Conservation (phyloP, 2,329 filamentous ascomycete species). For the Pseudohalonectria lignicola region DNA sequence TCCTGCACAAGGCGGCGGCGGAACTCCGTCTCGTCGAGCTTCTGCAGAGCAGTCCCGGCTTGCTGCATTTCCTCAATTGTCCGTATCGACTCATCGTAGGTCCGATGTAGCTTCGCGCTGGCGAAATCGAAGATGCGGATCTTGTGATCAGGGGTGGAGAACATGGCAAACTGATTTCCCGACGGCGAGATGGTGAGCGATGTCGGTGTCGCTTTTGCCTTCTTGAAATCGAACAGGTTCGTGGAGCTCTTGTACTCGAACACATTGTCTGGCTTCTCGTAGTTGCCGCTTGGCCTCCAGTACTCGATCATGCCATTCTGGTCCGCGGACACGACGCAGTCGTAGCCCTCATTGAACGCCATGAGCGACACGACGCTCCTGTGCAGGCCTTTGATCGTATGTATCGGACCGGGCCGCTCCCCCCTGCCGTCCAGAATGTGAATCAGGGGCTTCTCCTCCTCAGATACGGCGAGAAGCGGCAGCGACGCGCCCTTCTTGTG, state of each 20-base stretch:
- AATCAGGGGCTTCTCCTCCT: slow-evolving; percentile 61
- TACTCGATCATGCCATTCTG: slow-evolving; percentile 93
- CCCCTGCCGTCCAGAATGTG: slow-evolving; percentile 84
- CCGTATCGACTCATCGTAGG: slow-evolving; percentile 87
- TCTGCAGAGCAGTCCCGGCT: slow-evolving; percentile 70
- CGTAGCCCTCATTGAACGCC: slow-evolving; percentile 77
- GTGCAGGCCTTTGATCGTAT: slow-evolving; percentile 72
- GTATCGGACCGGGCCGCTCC: slow-evolving; percentile 63
- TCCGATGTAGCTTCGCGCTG: slow-evolving; percentile 76
- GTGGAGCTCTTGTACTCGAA: slow-evolving; percentile 92
- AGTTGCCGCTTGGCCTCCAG: slow-evolving; percentile 71
- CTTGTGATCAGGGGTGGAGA: slow-evolving; percentile 89
- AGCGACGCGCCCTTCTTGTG: slow-evolving; percentile 80
- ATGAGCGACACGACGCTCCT: slow-evolving; percentile 72
- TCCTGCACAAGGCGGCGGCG: slow-evolving; percentile 79
- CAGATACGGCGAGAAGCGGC: slow-evolving; percentile 74
- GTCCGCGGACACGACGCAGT: slow-evolving; percentile 87
- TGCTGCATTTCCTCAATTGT: slow-evolving; percentile 93
- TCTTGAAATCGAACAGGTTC: slow-evolving; percentile 94
- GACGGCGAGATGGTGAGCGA: slow-evolving; percentile 79
- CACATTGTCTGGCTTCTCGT: slow-evolving; percentile 84
- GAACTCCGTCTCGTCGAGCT: slow-evolving; percentile 85
- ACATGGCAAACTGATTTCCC: slow-evolving; percentile 74
- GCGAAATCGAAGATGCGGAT: slow-evolving; percentile 89
- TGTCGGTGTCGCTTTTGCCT: slow-evolving; percentile 74